phyloP scores from a whole-genome alignment of 1,139 yeast genomes.

The Maudiozyma humilis region DNA sequence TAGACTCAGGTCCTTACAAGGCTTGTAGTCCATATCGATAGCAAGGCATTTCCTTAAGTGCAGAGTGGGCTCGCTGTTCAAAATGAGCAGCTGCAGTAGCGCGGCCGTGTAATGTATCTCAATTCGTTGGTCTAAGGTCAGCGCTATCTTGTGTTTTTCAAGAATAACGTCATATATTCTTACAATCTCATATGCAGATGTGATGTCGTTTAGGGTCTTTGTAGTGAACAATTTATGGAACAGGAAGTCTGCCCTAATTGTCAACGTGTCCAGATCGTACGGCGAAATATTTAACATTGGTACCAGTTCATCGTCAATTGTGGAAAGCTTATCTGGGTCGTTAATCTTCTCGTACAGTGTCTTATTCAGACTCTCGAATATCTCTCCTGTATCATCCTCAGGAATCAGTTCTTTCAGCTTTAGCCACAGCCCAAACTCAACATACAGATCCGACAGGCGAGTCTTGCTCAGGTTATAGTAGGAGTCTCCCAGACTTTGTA shows the following conservation, averaged over 20 bases:
- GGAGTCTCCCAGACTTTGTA: conserved; percentile 12
- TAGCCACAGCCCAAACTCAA: conserved; percentile 27
- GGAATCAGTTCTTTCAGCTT: conserved; percentile 8
- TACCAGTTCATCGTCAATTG: conserved; percentile 13
- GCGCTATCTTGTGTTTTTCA: conserved; percentile 18
- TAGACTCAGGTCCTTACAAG: conserved; percentile 23
- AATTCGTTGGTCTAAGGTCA: conserved; percentile 20
- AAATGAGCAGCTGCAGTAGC: conserved; percentile 21
- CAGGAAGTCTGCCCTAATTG: conserved; percentile 12
- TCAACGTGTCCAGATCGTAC: conserved; percentile 13
- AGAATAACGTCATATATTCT: conserved; percentile 20
- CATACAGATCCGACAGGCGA: conserved; percentile 21
- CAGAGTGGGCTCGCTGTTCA: conserved; percentile 21
- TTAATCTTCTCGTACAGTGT: conserved; percentile 10
- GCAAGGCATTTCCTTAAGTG: conserved; percentile 26
- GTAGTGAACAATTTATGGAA: conserved; percentile 10
- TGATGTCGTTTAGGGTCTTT: conserved; percentile 11
- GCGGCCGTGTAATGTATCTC: conserved; percentile 18
- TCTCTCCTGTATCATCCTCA: conserved; percentile 9
- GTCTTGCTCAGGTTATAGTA: conserved; percentile 18
- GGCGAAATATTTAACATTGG: conserved; percentile 20
- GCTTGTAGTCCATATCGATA: conserved; percentile 28
- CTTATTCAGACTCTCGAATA: conserved; percentile 10
- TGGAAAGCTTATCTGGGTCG: conserved; percentile 3
- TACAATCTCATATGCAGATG: conserved; percentile 18